These are phyloP conservation scores for Teratosphaeria destructans DNA, from an alignment of 2,329 filamentous ascomycete species.

Conservation along the genomic window DNA sequence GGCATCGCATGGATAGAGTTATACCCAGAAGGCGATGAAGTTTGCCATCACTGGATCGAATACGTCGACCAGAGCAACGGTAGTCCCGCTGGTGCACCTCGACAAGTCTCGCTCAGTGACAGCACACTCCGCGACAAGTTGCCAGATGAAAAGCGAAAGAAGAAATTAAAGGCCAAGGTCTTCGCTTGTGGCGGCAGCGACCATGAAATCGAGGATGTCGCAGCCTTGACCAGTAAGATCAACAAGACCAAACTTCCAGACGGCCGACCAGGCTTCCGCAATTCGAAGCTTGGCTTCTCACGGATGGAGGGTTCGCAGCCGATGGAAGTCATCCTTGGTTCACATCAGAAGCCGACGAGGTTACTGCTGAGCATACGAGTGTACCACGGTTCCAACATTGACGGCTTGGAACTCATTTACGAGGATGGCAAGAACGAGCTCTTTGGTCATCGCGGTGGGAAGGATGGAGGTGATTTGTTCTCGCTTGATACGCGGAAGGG, in stretches of 20 bases:
- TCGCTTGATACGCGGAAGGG: slow-evolving; percentile 73
- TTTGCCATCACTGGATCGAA: slow-evolving; percentile 74
- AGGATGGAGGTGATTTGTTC: slow-evolving; percentile 61
- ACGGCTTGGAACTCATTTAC: slow-evolving; percentile 87
- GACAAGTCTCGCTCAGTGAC: slow-evolving; percentile 66
- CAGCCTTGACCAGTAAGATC: slow-evolving; percentile 56
- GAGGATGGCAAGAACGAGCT: slow-evolving; percentile 76
- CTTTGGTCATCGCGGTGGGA: slow-evolving; percentile 72
- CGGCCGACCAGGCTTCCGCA: slow-evolving; percentile 63
- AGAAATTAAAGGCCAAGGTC: slow-evolving; percentile 56
- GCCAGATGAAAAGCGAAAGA: slow-evolving; percentile 63
- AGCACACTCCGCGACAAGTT: slow-evolving; percentile 60
- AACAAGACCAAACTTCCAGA: slow-evolving; percentile 65
- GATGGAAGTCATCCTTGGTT: slow-evolving; percentile 62
- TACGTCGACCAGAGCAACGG: slow-evolving; percentile 51
- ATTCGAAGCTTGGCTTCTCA: slow-evolving; percentile 63
- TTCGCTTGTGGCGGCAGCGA: slow-evolving; percentile 67
- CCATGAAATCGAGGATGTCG: slow-evolving; percentile 68
- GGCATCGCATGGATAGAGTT: slow-evolving; percentile 83
- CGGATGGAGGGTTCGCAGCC: slow-evolving; percentile 59
- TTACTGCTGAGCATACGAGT: slow-evolving; percentile 65
- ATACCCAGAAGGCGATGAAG: slow-evolving; percentile 65
- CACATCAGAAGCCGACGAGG: slow-evolving; percentile 47
- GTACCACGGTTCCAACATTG: slow-evolving; percentile 65
- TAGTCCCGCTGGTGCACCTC: slow-evolving; percentile 50